Evolutionary conservation across 2,329 filamentous ascomycete species (phyloP), one percentile per base, ranked within the genome.

Genomic region (Aspergillus sp.): DNA sequence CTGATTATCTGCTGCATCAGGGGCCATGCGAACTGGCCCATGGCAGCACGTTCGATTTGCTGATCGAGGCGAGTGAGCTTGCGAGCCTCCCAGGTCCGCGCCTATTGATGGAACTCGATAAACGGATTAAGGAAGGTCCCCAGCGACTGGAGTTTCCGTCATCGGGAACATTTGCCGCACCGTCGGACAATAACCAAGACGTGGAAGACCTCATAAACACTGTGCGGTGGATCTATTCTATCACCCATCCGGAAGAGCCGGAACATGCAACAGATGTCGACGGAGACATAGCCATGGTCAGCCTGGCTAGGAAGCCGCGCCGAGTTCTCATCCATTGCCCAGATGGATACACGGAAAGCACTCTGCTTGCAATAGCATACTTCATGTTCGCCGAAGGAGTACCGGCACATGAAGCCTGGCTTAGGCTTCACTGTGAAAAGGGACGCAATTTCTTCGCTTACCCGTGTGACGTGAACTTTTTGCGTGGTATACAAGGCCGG

Each of bases 391-490:
- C 83, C 33, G 85, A 91, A 40, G 86, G 85, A 5, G 68, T 78
- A 8, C 74, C 88, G 0, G 74, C 89, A 0, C 82, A 88, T 16
- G 77, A 86, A 35, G 88, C 91, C 6, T 96, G 88, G 88, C 68
- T 96, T 7, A 72, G 77, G 37, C 67, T 98, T 30, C 91, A 98
- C 55, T 79, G 78, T 8, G 71, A 77, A 8, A 85, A 82, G 57
- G 71, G 75, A 35, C 82, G 91, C 38, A 96, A 98, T 53, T 95
- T 96, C 64, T 98, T 98, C 53, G 86, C 91, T 0, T 96, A 96
- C 47, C 82, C 84, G 1, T 85, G 84, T 0, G 91, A 98, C 53
- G 86, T 95, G 12, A 75, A 80, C 3, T 70, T 95, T 8, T 63
- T 96, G n/a, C 78, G 73, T 1, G 74, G 75, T 4, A 80, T 95